A percentile compares a stretch with the other conserved stretches of the same genome.
Conservation (phyloP, 2,329 filamentous ascomycete species). For the Colletotrichum filicis region DNA sequence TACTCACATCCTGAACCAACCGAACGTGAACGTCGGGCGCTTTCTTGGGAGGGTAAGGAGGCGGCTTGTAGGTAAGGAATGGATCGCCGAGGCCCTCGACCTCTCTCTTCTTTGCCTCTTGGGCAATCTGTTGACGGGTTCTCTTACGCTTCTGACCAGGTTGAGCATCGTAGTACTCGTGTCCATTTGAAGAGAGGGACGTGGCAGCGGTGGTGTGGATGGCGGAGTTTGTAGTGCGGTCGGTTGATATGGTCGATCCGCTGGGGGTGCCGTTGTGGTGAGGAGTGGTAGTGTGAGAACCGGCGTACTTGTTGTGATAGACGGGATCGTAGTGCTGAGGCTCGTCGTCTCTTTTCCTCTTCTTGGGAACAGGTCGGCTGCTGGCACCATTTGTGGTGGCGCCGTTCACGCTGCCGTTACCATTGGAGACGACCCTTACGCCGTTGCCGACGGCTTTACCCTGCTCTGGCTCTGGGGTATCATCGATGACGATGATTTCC, state of each 20-base stretch:
- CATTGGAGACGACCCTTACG: slow-evolving; percentile 51
- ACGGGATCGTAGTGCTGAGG: slow-evolving; percentile 72
- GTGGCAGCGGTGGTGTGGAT: slow-evolving; percentile 90
- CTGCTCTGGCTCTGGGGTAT: slow-evolving; percentile 68
- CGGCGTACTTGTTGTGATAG: slow-evolving; percentile 76
- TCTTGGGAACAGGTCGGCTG: slow-evolving; percentile 73
- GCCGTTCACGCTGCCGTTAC: slow-evolving; percentile 42
- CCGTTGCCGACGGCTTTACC: slow-evolving; percentile 49
- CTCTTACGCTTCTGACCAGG: slow-evolving; percentile 93
- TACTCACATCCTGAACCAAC: slow-evolving; percentile 71
- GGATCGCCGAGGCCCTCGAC: slow-evolving; percentile 76
- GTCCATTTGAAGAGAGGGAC: slow-evolving; percentile 72
- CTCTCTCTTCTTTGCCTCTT: slow-evolving; percentile 84
- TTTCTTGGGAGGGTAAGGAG: slow-evolving; percentile 90
- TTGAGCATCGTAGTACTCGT: slow-evolving; percentile 73
- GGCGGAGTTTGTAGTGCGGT: slow-evolving; percentile 79
- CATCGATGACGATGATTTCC: slow-evolving; percentile 87
- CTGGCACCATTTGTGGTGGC: slow-evolving; percentile 43
- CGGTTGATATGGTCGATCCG: slow-evolving; percentile 81
- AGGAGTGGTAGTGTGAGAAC: slow-evolving; percentile 78
- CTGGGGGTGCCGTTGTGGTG: slow-evolving; percentile 74
- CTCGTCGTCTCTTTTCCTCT: slow-evolving; percentile 74
- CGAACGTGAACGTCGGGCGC: slow-evolving; percentile 79
- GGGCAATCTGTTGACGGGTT: slow-evolving; percentile 82
- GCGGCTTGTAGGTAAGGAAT: slow-evolving; percentile 84